phyloP scores from a whole-genome alignment of 345 rosid species.

The Citrus sinensis region DNA sequence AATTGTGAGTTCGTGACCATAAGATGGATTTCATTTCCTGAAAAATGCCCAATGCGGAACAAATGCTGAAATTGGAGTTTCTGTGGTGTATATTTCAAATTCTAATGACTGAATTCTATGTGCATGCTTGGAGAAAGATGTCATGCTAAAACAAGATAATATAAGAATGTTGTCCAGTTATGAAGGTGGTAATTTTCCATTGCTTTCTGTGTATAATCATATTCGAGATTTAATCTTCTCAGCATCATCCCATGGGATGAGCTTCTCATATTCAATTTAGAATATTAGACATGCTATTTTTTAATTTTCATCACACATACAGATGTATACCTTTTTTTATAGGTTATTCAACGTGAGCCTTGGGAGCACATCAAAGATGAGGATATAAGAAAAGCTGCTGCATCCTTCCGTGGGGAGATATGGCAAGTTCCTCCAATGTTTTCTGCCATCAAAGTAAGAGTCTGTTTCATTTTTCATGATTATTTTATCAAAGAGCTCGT shows the following conservation, averaged over 20 bases:
- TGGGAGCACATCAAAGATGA: conserved; percentile 95
- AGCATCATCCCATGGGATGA: neutral
- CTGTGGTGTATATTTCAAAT: neutral
- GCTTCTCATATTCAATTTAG: neutral
- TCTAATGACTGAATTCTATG: neutral
- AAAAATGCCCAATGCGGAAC: neutral
- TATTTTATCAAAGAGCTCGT: neutral
- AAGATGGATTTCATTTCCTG: neutral
- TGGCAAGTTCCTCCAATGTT: conserved; percentile 99
- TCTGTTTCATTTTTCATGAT: neutral
- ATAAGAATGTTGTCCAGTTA: neutral
- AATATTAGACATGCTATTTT: neutral
- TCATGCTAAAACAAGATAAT: neutral
- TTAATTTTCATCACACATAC: neutral
- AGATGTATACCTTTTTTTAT: conserved; percentile 2
- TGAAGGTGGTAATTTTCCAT: neutral
- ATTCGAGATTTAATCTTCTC: neutral
- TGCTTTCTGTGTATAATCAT: neutral
- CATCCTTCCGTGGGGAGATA: conserved; percentile 86
- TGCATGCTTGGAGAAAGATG: neutral
- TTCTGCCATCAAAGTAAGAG: conserved; percentile 92
- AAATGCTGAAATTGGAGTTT: neutral
- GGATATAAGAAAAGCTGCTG: conserved; percentile 67
- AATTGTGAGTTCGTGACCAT: too few species aligned
- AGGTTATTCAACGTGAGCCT: conserved; percentile 94